Evolutionary conservation across 306 rosid species (phyloP).

Genomic region (Quillaja saponaria): DNA sequence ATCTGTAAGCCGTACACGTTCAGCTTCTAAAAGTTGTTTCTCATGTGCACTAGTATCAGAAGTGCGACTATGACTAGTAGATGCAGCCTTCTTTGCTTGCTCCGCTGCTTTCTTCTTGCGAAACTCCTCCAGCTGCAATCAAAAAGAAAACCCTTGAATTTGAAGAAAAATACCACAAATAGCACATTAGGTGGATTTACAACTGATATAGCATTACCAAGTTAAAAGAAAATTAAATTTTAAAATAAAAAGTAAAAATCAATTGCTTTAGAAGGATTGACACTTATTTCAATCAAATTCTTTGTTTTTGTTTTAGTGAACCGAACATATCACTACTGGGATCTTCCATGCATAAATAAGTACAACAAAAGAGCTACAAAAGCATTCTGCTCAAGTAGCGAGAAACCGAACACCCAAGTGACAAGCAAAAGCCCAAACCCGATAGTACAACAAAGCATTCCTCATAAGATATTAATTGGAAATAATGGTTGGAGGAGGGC

Average conservation of each 20-base stretch:
- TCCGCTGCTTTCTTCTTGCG: slow-evolving; percentile 93
- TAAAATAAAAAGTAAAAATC: too few species aligned
- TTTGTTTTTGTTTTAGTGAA: too few species aligned
- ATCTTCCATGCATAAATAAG: background rate
- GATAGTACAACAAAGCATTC: too few species aligned
- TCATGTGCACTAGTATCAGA: slow-evolving; percentile 51
- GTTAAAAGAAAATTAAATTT: background rate
- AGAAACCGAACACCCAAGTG: too few species aligned
- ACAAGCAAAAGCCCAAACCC: too few species aligned
- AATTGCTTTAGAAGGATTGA: background rate
- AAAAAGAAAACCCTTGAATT: slow-evolving; percentile 22
- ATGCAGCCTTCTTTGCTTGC: slow-evolving; percentile 62
- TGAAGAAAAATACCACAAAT: background rate
- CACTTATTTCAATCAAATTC: background rate
- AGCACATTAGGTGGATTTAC: background rate
- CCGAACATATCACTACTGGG: background rate
- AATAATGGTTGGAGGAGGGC: too few species aligned
- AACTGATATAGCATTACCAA: slow-evolving; percentile 1
- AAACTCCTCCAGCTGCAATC: slow-evolving; percentile 87
- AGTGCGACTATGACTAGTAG: slow-evolving; percentile 39
- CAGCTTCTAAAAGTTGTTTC: slow-evolving; percentile 65
- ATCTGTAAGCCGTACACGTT: slow-evolving; percentile 51
- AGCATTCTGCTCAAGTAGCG: too few species aligned
- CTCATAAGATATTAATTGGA: too few species aligned
- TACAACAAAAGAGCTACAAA: too few species aligned